Conservation (phyloP, 352 stramenopile species). For the Phytophthora ramorum region DNA sequence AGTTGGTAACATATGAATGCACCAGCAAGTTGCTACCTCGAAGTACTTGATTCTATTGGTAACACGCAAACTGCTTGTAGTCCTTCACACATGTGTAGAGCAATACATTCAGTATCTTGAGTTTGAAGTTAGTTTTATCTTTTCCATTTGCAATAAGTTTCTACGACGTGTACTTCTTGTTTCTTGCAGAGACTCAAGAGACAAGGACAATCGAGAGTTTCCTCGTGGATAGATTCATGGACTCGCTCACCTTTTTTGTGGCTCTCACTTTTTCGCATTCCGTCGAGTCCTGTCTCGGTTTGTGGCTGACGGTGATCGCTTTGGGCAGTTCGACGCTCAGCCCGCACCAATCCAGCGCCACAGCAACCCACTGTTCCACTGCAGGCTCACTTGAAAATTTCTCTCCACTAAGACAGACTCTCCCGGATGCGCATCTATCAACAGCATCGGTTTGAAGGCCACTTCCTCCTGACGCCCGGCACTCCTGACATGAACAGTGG, state of each 20-base stretch:
- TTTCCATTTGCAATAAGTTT: background rate
- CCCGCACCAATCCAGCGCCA: background rate
- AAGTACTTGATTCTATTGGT: too few relatives aligned
- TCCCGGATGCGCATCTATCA: slow-evolving; percentile 30
- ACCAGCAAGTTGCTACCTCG: background rate
- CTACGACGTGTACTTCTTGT: background rate
- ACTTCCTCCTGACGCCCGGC: background rate
- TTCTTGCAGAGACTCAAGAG: background rate
- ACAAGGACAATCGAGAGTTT: slow-evolving; percentile 4
- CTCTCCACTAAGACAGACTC: slow-evolving; percentile 14
- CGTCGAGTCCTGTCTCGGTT: slow-evolving; percentile 23
- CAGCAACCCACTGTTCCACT: slow-evolving; percentile 6
- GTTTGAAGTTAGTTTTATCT: too few relatives aligned
- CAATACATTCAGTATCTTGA: too few relatives aligned
- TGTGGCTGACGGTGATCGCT: slow-evolving; percentile 5
- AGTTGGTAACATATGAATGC: background rate
- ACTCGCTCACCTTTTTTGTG: slow-evolving; percentile 18
- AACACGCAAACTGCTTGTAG: too few relatives aligned
- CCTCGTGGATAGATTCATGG: slow-evolving; percentile 3
- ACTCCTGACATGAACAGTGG: background rate
- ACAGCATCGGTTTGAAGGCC: background rate
- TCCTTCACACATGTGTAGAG: background rate
- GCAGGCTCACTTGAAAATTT: slow-evolving; percentile 36
- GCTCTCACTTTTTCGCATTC: slow-evolving; percentile 12
- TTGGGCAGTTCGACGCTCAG: background rate